Base-by-base conservation (phyloP, 768 basidiomycete genomes). In the Dioszegia crocea region DNA sequence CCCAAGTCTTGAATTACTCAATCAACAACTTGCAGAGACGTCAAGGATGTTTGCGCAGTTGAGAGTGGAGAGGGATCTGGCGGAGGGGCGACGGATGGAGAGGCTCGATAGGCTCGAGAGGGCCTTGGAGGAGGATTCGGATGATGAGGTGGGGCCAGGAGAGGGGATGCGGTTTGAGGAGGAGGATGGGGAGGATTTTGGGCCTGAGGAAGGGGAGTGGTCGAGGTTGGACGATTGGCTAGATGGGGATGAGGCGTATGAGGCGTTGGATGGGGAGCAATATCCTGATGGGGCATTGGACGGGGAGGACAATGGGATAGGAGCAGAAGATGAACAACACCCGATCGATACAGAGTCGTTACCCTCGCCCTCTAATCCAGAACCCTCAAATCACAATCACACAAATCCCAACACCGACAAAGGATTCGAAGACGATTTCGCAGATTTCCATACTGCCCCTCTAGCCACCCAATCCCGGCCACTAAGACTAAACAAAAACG, bases 191-290 rank as follows among this genome's bases (percentile, higher is more conserved):
- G 50, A 55, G 6, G 60, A 56, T 24, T 6, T 36, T 26, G 63
- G 59, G 16, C 64, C 60, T 11, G 66, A 46, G 10, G 44, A 60
- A 29, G 68, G 61, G 21, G 73, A 71, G 48, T 67, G 67, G 51
- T 60, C 60, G 21, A 66, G 61, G 53, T 57, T 75, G 48, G 73
- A 75, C 11, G 67, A 71, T 9, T 75, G 73, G 73, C 43, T 70
- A 26, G 65, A 66, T 19, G 61, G 58, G 8, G 47, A 48, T 17
- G 56, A 48, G 38, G 43, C 6, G 57, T 10, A 52, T 53, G 46
- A 23, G 26, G 48, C 6, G 2, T 19, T 12, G 11, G 26, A 27
- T 3, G 41, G 19, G 23, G 38, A 21, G n/a, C n/a, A n/a, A n/a
- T n/a, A n/a, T n/a, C n/a, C n/a, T n/a, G n/a, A 52, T 53, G 46